Evolutionary conservation across 164 flowering plant genomes (phyloP).

Genomic region (Cinnamomum micranthum): DNA sequence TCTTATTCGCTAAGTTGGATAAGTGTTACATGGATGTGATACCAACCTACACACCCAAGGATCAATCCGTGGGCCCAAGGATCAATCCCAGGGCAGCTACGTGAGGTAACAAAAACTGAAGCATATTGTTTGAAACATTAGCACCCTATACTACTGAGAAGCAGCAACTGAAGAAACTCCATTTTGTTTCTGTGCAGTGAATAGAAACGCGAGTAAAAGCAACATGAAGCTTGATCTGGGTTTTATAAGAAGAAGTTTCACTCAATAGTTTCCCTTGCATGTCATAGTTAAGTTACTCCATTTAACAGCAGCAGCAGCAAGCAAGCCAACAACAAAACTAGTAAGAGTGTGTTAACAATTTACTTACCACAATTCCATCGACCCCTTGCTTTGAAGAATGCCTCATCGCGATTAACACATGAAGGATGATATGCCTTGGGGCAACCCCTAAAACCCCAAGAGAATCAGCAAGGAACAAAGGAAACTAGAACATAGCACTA

Average conservation of each 20-base stretch:
- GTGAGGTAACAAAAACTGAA: no score
- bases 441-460: conserved; percentile 59
- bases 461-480: not conserved
- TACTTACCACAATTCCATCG: conserved; percentile 92
- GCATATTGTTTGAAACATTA: not conserved
- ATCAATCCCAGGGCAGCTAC: no score
- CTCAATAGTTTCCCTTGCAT: not conserved
- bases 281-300: not conserved
- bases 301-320: no score
- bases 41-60: no score
- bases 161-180: not conserved
- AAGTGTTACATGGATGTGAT: no score
- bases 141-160: not conserved
- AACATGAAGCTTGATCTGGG: not conserved
- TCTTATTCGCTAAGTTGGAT: no score
- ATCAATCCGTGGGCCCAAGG: no score
- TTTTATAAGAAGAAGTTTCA: no score
- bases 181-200: not conserved
- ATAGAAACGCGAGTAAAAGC: not conserved
- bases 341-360: not conserved
- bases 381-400: conserved; percentile 81
- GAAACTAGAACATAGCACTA: not conserved
- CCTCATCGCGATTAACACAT: conserved; percentile 86
- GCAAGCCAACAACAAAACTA: no score
- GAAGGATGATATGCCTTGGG: conserved; percentile 94